A percentile compares a stretch with the other conserved stretches of the same genome.
phyloP scores from a whole-genome alignment of 2,329 filamentous ascomycete species.

The Diaporthe citri region DNA sequence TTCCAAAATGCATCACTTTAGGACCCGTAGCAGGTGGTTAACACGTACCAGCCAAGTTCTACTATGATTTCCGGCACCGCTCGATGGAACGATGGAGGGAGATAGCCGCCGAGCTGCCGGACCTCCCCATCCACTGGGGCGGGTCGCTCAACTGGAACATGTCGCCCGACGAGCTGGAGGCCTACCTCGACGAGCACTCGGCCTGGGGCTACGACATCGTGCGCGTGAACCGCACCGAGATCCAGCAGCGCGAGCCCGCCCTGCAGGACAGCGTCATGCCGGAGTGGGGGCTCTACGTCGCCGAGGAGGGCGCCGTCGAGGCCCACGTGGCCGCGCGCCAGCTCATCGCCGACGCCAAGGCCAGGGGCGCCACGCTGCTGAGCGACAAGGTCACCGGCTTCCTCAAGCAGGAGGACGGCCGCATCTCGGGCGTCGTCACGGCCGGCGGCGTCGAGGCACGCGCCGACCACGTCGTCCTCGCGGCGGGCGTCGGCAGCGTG shows the following conservation, averaged over 20 bases:
- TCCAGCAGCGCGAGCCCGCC: conserved; percentile 43
- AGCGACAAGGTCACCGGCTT: conserved; percentile 40
- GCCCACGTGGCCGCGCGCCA: conserved; percentile 45
- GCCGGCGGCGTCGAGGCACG: conserved; percentile 35
- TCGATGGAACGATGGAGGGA: conserved; percentile 47
- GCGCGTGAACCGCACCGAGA: conserved; percentile 42
- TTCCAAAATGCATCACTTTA: too few species aligned
- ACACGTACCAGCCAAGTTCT: conserved; percentile 39
- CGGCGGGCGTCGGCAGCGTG: conserved; percentile 47
- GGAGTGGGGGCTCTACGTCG: conserved; percentile 63
- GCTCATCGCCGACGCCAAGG: conserved; percentile 42
- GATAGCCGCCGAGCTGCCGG: conserved; percentile 44
- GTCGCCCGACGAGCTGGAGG: conserved; percentile 44
- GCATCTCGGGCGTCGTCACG: conserved; percentile 42
- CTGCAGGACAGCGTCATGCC: conserved; percentile 38
- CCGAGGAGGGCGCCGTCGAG: conserved; percentile 53
- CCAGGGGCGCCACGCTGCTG: conserved; percentile 40
- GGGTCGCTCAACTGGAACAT: conserved; percentile 46
- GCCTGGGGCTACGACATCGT: conserved; percentile 48
- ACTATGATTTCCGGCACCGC: conserved; percentile 48
- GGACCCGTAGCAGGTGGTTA: too few species aligned
- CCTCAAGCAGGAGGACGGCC: conserved; percentile 38
- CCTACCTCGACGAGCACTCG: conserved; percentile 42
- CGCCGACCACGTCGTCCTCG: conserved; percentile 49
- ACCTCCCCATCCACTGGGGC: conserved; percentile 45